Conservation (phyloP, 352 stramenopile genomes). For the Plasmopara muralis region DNA sequence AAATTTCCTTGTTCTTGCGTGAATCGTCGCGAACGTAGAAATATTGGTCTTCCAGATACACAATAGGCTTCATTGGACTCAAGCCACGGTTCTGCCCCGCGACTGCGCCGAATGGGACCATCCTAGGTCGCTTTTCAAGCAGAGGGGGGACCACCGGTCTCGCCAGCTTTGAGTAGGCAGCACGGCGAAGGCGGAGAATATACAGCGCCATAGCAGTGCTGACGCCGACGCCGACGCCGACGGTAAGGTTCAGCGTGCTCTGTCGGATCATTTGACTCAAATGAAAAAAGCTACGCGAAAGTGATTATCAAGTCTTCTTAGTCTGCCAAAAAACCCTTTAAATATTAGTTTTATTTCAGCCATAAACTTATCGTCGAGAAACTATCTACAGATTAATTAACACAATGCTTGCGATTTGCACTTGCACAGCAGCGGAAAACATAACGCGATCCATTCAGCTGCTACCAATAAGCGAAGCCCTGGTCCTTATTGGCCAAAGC, state of each 20-base stretch:
- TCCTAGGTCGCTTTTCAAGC: conserved; percentile 65
- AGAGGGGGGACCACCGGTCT: conserved; percentile 42
- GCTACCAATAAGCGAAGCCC: too few species aligned
- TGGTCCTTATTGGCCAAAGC: too few species aligned
- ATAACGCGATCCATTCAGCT: too few species aligned
- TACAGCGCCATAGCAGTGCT: conserved; percentile 49
- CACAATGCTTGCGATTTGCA: too few species aligned
- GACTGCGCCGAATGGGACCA: conserved; percentile 80
- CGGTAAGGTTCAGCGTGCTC: conserved; percentile 41
- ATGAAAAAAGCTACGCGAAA: not conserved
- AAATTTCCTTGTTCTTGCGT: conserved; percentile 87
- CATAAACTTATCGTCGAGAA: too few species aligned
- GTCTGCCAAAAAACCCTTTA: too few species aligned
- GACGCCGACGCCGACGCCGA: conserved; percentile 52
- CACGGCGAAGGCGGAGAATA: conserved; percentile 46
- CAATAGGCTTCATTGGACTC: conserved; percentile 85
- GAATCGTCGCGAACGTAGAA: conserved; percentile 94
- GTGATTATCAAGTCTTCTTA: not conserved
- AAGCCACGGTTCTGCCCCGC: conserved; percentile 69
- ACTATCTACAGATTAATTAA: too few species aligned
- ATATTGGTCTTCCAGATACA: conserved; percentile 91
- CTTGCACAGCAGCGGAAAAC: too few species aligned
- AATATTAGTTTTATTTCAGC: too few species aligned
- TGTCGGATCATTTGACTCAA: conserved; percentile 70
- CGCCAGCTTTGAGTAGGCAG: conserved; percentile 51